Conservation (phyloP, 2,329 filamentous ascomycete species). For the Diaporthe aspalathi region DNA sequence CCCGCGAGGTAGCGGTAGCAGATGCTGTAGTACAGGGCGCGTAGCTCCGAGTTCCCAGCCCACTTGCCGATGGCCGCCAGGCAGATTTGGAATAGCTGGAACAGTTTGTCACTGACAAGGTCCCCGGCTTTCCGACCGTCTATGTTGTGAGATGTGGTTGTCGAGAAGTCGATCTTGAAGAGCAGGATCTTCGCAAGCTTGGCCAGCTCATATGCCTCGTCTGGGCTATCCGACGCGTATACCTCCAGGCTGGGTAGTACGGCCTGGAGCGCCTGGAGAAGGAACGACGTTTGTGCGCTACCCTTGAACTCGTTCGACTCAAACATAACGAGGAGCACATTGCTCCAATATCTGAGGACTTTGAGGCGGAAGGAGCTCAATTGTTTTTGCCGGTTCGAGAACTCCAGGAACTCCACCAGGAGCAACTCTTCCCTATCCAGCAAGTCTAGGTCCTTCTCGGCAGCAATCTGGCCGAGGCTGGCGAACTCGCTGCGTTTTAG, state of each 20-base stretch:
- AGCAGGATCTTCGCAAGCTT: constrained; percentile 79
- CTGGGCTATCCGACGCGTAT: constrained; percentile 75
- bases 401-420: constrained; percentile 71
- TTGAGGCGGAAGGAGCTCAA: constrained; percentile 69
- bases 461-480: constrained; percentile 59
- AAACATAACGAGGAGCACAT: constrained; percentile 84
- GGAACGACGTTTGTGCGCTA: constrained; percentile 78
- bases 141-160: constrained; percentile 54
- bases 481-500: constrained; percentile 74
- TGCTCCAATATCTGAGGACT: constrained; percentile 85
- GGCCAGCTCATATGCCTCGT: constrained; percentile 80
- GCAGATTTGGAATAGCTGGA: constrained; percentile 90
- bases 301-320: constrained; percentile 84
- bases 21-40: constrained; percentile 90
- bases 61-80: constrained; percentile 82
- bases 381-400: constrained; percentile 72
- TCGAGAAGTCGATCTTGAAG: constrained; percentile 74
- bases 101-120: constrained; percentile 87
- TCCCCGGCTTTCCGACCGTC: constrained; percentile 66
- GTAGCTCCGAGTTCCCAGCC: constrained; percentile 75
- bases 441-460: constrained; percentile 59
- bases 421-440: constrained; percentile 69
- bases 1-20: constrained; percentile 86
- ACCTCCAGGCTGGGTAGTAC: constrained; percentile 88
- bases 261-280: constrained; percentile 87